phyloP scores from a whole-genome alignment of 495 filamentous ascomycete species.

The Sporormia fimetaria region DNA sequence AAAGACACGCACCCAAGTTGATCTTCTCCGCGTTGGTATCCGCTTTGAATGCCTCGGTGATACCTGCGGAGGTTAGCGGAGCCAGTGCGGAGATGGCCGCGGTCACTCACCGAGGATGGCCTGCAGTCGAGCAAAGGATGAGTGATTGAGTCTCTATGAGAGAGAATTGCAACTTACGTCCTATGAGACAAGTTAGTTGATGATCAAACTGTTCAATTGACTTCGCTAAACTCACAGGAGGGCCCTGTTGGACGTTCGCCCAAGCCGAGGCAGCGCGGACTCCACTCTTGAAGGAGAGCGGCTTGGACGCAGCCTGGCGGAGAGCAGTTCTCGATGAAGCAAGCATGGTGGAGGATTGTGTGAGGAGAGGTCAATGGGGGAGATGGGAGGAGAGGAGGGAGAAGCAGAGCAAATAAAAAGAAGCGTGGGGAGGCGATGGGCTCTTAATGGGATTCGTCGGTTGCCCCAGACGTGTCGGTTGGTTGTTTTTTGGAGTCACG shows the following conservation, averaged over 20 bases:
- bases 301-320: slow-evolving; percentile 39
- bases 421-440: not conserved
- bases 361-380: not conserved
- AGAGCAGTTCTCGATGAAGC: slow-evolving; percentile 40
- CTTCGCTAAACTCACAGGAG: slow-evolving; percentile 60
- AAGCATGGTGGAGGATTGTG: slow-evolving; percentile 14
- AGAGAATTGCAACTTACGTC: slow-evolving; percentile 27
- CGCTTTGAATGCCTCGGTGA: slow-evolving; percentile 98
- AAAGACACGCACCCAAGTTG: slow-evolving; percentile 63
- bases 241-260: slow-evolving; percentile 82
- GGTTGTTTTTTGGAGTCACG: slow-evolving; percentile 1
- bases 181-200: slow-evolving; percentile 25
- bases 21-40: slow-evolving; percentile 87
- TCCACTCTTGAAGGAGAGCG: slow-evolving; percentile 40
- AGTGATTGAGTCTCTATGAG: slow-evolving; percentile 16
- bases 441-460: not conserved
- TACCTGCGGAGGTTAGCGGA: slow-evolving; percentile 40
- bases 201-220: slow-evolving; percentile 2
- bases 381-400: not conserved
- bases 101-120: slow-evolving; percentile 58
- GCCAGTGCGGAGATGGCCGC: not conserved
- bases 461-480: slow-evolving; percentile 1
- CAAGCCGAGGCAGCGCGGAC: slow-evolving; percentile 68
- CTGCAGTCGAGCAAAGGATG: slow-evolving; percentile 36
- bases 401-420: not conserved